Base-by-base conservation (phyloP, 495 filamentous ascomycete species). In the Penicillium roqueforti region DNA sequence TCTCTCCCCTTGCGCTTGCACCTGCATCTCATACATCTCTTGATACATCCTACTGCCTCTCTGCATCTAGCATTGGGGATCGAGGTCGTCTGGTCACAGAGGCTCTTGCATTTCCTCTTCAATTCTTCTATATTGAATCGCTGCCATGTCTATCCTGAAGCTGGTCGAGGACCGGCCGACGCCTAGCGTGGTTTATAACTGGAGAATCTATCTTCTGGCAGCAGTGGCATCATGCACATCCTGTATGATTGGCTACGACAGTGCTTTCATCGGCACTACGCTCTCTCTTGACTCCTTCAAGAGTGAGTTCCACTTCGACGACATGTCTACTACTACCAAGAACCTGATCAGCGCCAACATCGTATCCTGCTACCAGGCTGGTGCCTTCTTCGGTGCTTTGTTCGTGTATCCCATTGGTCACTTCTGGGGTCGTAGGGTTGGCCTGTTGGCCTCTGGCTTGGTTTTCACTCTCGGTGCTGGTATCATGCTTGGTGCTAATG, bases 211-310 rank as follows among this genome's bases (percentile, higher is more conserved):
- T 60, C 70, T 77, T 25, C 81, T 78, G 36, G 84, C 87, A 3
- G 77, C 80, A n/a, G 74, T 87, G 22, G 85, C 86, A 6, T 86
- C 84, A 3, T 87, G 82, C 65, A 85, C 84, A 47, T 81, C 85
- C 42, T 87, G 84, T 66, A 87, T 83, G 82, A 88, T 87, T 60
- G 86, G 87, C 18, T 89, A 88, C 56, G 86, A 88, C 60, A 81
- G 78, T 43, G 82, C 84, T 56, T 89, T 89, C 72, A 88, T 88
- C 48, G 86, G 86, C 51, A 86, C 81, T 1, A 89, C 86, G 2
- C 71, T 87, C n/a, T 77, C 83, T 10, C 73, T 88, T 19, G 65
- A 76, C 0, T 86, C 85, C 6, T 89, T 88, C 71, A 76, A 77
- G 53, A 47, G 65, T 9, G 84, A 86, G 61, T 88, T 88, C 63